Percentiles rank a stretch among this genome's conserved stretches.
Conservation (phyloP, 306 rosid genomes). For the Inga oerstediana region DNA sequence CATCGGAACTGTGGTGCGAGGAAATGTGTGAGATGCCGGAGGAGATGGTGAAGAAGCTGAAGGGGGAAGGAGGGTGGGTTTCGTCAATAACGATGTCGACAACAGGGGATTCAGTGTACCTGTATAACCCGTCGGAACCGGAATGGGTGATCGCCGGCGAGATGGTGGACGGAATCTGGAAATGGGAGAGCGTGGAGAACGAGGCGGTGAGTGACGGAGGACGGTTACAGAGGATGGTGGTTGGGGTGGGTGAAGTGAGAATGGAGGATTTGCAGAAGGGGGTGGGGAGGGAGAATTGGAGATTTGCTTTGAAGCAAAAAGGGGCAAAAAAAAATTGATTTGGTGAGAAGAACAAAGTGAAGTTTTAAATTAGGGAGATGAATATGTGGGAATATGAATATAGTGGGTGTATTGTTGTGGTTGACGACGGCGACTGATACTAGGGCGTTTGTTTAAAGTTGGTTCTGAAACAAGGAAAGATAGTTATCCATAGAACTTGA, state of each 20-base stretch:
- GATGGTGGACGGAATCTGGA: slow-evolving; percentile 33
- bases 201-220: slow-evolving; percentile 30
- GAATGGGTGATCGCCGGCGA: slow-evolving; percentile 58
- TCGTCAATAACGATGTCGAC: slow-evolving; percentile 50
- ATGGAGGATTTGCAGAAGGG: slow-evolving; percentile 51
- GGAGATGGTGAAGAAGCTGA: slow-evolving; percentile 52
- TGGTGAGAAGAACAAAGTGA: background rate
- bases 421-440: background rate
- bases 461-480: too few species aligned
- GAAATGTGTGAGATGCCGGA: slow-evolving; percentile 72
- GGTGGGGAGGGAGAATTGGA: slow-evolving; percentile 8
- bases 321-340: background rate
- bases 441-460: too few species aligned
- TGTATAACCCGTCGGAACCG: slow-evolving; percentile 42
- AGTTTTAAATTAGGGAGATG: background rate
- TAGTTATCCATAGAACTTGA: too few species aligned
- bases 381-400: background rate
- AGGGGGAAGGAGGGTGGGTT: slow-evolving; percentile 32
- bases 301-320: slow-evolving; percentile 25
- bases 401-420: too few species aligned
- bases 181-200: slow-evolving; percentile 56
- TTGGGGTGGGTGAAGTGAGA: slow-evolving; percentile 49
- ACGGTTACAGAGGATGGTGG: slow-evolving; percentile 48
- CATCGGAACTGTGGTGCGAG: background rate
- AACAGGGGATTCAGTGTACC: slow-evolving; percentile 48